Base-by-base conservation (phyloP, 2,329 filamentous ascomycete genomes). In the Pleoardoris graminearum region DNA sequence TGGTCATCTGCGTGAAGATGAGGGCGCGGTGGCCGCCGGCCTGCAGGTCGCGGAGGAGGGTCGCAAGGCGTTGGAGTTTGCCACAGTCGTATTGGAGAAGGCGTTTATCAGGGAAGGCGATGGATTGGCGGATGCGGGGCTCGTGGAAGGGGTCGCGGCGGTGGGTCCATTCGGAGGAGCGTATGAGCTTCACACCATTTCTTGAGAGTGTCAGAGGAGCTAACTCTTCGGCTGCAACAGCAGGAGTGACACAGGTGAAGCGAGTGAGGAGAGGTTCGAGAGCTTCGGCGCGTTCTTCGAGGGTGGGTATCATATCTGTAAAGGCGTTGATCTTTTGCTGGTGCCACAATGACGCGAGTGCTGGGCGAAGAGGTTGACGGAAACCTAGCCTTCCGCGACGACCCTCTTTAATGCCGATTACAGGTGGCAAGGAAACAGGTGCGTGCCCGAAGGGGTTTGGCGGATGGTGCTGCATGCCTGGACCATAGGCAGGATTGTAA, bases 1-100 rank as follows among this genome's bases (percentile, higher is more conserved):
- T 96, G 41, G 94, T 97, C 94, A 99, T 99, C 69, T 99, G 94
- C 0, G 95, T 97, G 74, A 99, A 99, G 70, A 99, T 99, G 45
- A 99, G 80, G 8, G 91, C 94, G 7, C 95, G 90, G 67, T 97
- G 94, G 1, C 92, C 91, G 33, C 91, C 91, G 2, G 89, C 85
- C 75, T 97, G 92, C 7, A 99, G 81, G 57, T 89, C 87, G 8
- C 94, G 88, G 12, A 99, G 82, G 1, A 99, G 82, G 55, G 87
- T 87, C 66, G 95, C 94, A 14, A 99, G 82, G 16, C 88, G 86
- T 67, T 99, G 94, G 3, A 99, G 83, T 73, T 99, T 99, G 62
- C 94, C 94, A 67, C 94, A 97, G 74, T 99, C 94, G 71, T 96
- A 99, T 71, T 99, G 93, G 0, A 99, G 79, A n/a, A 99, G 84